Base-by-base conservation (phyloP, 2,329 filamentous ascomycete species). In the Pyrenochaeta sp. region DNA sequence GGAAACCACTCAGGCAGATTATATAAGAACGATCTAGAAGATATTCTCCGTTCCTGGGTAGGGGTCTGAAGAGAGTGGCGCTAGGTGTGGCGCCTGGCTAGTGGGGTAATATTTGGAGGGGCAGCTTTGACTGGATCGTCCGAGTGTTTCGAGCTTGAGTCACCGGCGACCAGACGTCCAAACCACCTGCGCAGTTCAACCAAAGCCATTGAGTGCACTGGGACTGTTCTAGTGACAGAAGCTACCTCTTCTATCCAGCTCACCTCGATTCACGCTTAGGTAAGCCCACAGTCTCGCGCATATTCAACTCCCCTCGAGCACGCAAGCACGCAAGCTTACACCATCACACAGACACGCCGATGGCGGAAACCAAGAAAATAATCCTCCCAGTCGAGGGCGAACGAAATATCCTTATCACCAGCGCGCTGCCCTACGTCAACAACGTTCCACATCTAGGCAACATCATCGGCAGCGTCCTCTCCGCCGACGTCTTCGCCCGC, bases 331-430 rank as follows among this genome's bases (percentile, higher is more conserved):
- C 11, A 24, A 23, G 18, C 37, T 47, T 35, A 44, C 17, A 15
- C n/a, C 9, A 18, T 17, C 9, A 26, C 13, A 40, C 39, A 35
- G 28, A 31, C 38, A 38, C 21, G 48, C 36, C 35, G 36, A 65
- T 66, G 61, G 51, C 63, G 34, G 61, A 60, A 30, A 55, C 67
- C 38, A 69, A 72, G 53, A 71, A 73, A 48, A 73, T 73, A 57
- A 77, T 79, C 36, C 65, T 80, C 41, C 77, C 77, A 40, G 65
- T 74, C 45, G 71, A 75, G 48, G 77, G 77, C 59, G 86, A 96
- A 79, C 82, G 86, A 63, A 97, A 96, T 72, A 84, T 95, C 60
- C 82, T 97, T 51, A 86, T 97, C 62, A 96, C 93, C 29, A 93
- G 88, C 60, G 92, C 92, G n/a, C 74, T 96, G 34, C 91, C 91